Conservation (phyloP, 768 basidiomycete genomes). For the Sporobolomyces phaffii region DNA sequence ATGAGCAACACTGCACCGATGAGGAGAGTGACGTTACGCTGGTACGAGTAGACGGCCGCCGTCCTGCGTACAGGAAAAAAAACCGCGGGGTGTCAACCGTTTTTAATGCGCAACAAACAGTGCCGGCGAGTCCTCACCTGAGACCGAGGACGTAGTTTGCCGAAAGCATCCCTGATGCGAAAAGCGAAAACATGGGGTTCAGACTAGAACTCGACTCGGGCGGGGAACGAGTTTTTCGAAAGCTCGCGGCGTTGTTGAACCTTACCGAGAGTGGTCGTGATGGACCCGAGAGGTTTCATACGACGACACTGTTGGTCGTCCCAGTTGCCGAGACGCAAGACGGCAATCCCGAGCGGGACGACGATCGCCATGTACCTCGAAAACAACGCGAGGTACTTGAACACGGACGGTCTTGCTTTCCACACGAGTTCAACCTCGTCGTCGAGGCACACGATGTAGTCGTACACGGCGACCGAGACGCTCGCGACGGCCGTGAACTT, state of each 20-base stretch:
- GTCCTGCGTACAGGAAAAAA: not conserved
- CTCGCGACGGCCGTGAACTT: not conserved
- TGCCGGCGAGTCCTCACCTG: not conserved
- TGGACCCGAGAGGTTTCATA: not conserved
- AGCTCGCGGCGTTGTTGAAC: no score
- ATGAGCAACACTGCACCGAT: not conserved
- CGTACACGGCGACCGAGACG: not conserved
- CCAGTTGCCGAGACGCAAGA: not conserved
- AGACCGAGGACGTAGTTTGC: not conserved
- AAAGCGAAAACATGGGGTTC: not conserved
- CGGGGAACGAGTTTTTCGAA: no score
- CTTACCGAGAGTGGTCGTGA: not conserved
- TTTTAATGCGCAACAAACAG: no score
- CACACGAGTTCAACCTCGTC: not conserved
- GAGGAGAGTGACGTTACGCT: not conserved
- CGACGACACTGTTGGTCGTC: not conserved
- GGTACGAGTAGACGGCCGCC: not conserved
- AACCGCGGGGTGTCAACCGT: not conserved
- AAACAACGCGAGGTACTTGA: constrained; percentile 1
- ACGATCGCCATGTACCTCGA: not conserved
- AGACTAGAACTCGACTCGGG: no score
- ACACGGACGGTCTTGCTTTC: not conserved
- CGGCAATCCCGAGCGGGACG: not conserved
- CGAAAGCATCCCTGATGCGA: not conserved
- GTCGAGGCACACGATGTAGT: constrained; percentile 3